These are phyloP conservation scores for Phoma herbarum DNA, from an alignment of 2,329 filamentous ascomycete species.

Conservation along the genomic window DNA sequence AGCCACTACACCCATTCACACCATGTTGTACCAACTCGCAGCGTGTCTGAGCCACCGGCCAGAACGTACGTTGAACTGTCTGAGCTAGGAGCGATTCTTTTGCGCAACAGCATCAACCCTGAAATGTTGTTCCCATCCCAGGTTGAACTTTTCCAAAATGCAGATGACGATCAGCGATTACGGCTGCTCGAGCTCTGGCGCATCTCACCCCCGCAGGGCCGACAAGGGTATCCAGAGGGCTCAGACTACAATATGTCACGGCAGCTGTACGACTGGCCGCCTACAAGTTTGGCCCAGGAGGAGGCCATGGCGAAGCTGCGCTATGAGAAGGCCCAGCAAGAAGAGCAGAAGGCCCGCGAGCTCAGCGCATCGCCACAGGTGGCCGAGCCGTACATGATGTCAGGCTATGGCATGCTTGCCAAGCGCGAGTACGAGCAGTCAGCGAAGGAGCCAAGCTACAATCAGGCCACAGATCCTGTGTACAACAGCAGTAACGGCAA, in stretches of 20 bases:
- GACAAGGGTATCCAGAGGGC: slow-evolving; percentile 43
- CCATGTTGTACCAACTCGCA: slow-evolving; percentile 62
- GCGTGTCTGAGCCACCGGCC: slow-evolving; percentile 40
- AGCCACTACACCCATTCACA: slow-evolving; percentile 86
- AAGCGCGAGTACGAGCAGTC: slow-evolving; percentile 69
- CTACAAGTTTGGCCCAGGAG: slow-evolving; percentile 63
- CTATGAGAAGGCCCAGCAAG: slow-evolving; percentile 60
- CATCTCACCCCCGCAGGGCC: slow-evolving; percentile 72
- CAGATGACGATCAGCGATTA: slow-evolving; percentile 74
- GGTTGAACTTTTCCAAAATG: slow-evolving; percentile 78
- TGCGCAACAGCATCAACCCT: slow-evolving; percentile 74
- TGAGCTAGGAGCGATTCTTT: slow-evolving; percentile 66
- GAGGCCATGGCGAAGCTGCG: slow-evolving; percentile 66
- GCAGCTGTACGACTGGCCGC: slow-evolving; percentile 61
- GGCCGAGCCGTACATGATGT: slow-evolving; percentile 84
- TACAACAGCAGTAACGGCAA: slow-evolving; percentile 60
- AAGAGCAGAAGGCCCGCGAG: slow-evolving; percentile 38
- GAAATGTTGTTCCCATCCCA: slow-evolving; percentile 75
- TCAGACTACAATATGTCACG: slow-evolving; percentile 57
- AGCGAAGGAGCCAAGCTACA: slow-evolving; percentile 56
- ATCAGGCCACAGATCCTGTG: slow-evolving; percentile 72
- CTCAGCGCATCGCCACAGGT: slow-evolving; percentile 48
- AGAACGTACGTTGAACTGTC: slow-evolving; percentile 44
- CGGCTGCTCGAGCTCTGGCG: slow-evolving; percentile 86
- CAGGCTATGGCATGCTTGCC: slow-evolving; percentile 78